These are phyloP conservation scores for Morella rubra DNA, from an alignment of 306 rosid species.

Conservation along the genomic window DNA sequence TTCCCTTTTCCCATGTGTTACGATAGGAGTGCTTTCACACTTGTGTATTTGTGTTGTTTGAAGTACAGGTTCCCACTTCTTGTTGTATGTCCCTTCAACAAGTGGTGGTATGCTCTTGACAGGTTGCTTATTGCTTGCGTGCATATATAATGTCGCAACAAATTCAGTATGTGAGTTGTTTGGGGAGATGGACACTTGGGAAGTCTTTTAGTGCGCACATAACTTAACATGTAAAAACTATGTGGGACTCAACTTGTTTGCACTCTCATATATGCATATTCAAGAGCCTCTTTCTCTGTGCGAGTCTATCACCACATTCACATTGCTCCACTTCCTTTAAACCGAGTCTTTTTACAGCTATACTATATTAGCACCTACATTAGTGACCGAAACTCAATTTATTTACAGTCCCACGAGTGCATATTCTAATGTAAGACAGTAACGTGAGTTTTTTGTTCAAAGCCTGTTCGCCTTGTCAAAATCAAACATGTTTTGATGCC, in stretches of 20 bases:
- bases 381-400: too few relatives aligned
- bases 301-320: too few relatives aligned
- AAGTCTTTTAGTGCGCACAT: too few relatives aligned
- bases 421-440: neutral
- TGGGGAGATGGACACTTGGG: too few relatives aligned
- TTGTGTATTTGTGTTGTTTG: slow-evolving; percentile 26
- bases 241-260: too few relatives aligned
- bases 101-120: slow-evolving; percentile 5
- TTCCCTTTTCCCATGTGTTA: neutral
- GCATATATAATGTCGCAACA: slow-evolving; percentile 8
- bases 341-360: too few relatives aligned
- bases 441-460: slow-evolving; percentile 13
- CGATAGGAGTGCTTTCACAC: neutral
- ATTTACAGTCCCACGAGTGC: too few relatives aligned
- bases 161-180: neutral
- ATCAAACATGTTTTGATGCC: slow-evolving; percentile 4
- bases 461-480: slow-evolving; percentile 4
- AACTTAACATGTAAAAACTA: too few relatives aligned
- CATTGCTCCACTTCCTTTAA: too few relatives aligned
- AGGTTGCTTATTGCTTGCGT: slow-evolving; percentile 11
- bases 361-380: too few relatives aligned
- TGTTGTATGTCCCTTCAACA: slow-evolving; percentile 30
- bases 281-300: too few relatives aligned
- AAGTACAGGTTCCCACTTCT: slow-evolving; percentile 21
- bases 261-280: too few relatives aligned